phyloP scores from a whole-genome alignment of 176 grass and related monocot genomes.

The Bonia amplexicaulis region DNA sequence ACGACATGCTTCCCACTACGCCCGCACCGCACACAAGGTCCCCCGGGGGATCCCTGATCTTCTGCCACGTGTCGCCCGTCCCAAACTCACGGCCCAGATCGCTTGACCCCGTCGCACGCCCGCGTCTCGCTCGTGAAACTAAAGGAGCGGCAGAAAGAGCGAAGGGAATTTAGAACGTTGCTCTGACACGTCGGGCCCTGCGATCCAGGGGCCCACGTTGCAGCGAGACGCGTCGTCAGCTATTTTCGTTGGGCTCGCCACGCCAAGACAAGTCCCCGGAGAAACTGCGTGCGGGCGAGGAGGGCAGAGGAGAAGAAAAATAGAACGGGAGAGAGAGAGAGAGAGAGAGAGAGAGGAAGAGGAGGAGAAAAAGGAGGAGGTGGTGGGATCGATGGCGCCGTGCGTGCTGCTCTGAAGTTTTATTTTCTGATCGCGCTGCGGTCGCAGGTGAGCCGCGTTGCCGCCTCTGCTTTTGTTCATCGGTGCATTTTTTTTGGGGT shows the following conservation, averaged over 20 bases:
- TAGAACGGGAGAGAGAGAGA: neutral
- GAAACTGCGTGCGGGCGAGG: constrained; percentile 41
- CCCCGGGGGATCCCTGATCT: neutral
- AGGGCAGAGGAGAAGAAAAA: constrained; percentile 6
- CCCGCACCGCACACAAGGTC: neutral
- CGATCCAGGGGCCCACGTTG: neutral
- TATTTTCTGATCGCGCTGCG: neutral
- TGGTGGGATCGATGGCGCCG: constrained; percentile 13
- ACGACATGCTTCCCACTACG: constrained; percentile 23
- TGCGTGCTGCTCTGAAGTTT: constrained; percentile 1
- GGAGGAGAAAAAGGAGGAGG: neutral
- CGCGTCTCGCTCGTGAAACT: neutral
- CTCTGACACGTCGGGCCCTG: neutral
- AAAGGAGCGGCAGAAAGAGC: neutral
- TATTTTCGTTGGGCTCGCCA: neutral
- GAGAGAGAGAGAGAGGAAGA: neutral
- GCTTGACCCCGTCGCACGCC: constrained; percentile 22
- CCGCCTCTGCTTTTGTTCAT: neutral
- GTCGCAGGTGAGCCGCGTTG: constrained; percentile 45
- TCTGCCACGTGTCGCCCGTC: neutral
- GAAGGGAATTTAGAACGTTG: neutral
- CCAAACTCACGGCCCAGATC: neutral
- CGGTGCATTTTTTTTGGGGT: neutral
- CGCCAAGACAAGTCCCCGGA: constrained; percentile 24
- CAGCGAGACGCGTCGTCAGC: constrained; percentile 6